Conservation (phyloP, 2,329 filamentous ascomycete genomes). For the Drechslera avenae region DNA sequence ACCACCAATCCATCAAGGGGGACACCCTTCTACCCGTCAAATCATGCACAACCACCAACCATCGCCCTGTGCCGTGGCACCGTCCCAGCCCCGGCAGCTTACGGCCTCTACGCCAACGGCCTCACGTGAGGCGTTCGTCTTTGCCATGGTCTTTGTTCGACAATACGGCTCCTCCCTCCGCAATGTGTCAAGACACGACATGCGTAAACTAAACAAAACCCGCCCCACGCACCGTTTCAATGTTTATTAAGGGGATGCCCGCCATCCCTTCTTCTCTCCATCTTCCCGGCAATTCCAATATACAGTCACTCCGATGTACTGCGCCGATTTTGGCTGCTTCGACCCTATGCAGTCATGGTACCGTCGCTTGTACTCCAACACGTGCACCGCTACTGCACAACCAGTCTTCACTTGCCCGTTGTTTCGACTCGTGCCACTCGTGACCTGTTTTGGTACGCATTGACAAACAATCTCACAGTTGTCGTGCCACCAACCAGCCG, state of each 20-base stretch:
- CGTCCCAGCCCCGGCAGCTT: no score
- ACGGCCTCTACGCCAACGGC: no score
- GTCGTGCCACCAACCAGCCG: conserved; percentile 2
- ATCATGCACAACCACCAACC: no score
- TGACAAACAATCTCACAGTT: conserved; percentile 3
- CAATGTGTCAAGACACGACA: conserved; percentile 5
- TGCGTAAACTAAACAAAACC: conserved; percentile 14
- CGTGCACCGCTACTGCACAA: neutral
- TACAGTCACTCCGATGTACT: neutral
- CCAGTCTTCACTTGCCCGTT: neutral
- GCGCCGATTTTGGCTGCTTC: neutral
- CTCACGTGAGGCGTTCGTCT: no score
- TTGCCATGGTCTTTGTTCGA: neutral
- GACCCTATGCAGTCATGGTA: neutral
- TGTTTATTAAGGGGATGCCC: conserved; percentile 9
- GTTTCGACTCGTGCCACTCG: conserved; percentile 13
- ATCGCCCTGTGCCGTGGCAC: neutral
- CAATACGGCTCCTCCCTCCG: conserved; percentile 10
- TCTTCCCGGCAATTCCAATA: neutral
- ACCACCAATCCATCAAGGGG: neutral
- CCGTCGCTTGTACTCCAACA: neutral
- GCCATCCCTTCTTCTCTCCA: neutral
- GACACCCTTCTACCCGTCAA: neutral
- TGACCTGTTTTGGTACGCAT: conserved; percentile 13
- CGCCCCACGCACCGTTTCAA: conserved; percentile 9